Conservation (phyloP, 2,329 filamentous ascomycete genomes). For the Pseudocercospora pini-densiflorae region DNA sequence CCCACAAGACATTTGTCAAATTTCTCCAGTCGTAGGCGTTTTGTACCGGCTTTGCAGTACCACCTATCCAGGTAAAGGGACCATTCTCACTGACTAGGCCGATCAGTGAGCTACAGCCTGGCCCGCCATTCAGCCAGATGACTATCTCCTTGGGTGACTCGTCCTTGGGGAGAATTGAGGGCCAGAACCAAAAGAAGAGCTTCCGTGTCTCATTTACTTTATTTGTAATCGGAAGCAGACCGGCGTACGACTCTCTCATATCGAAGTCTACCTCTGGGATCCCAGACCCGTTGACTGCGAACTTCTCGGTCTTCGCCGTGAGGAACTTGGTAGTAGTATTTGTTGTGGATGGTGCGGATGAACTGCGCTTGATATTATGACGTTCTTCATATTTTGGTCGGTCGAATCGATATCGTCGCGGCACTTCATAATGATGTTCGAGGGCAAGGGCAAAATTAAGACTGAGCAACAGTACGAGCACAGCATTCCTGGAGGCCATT, state of each 20-base stretch:
- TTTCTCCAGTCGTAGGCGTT: slow-evolving; percentile 58
- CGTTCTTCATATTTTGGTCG: no score
- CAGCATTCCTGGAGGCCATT: no score
- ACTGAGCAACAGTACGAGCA: no score
- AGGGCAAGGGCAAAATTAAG: no score
- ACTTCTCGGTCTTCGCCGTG: slow-evolving; percentile 16
- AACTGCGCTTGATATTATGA: no score
- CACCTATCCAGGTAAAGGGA: slow-evolving; percentile 49
- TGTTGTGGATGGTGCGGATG: no score
- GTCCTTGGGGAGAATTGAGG: slow-evolving; percentile 39
- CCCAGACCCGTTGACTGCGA: slow-evolving; percentile 30
- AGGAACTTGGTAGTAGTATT: slow-evolving; percentile 1
- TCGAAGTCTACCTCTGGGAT: slow-evolving; percentile 40
- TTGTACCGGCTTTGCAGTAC: slow-evolving; percentile 43
- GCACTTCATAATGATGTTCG: no score
- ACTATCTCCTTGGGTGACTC: slow-evolving; percentile 55
- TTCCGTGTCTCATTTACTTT: slow-evolving; percentile 25
- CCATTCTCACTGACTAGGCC: slow-evolving; percentile 28
- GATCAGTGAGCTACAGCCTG: slow-evolving; percentile 27
- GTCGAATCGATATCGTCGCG: no score
- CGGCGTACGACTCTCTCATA: slow-evolving; percentile 41
- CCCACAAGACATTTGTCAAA: slow-evolving; percentile 76
- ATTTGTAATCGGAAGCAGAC: slow-evolving; percentile 32
- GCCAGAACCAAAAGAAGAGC: slow-evolving; percentile 58
- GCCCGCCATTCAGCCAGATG: slow-evolving; percentile 29